phyloP scores from a whole-genome alignment of 352 stramenopile species.

The Aphanomyces astaci region DNA sequence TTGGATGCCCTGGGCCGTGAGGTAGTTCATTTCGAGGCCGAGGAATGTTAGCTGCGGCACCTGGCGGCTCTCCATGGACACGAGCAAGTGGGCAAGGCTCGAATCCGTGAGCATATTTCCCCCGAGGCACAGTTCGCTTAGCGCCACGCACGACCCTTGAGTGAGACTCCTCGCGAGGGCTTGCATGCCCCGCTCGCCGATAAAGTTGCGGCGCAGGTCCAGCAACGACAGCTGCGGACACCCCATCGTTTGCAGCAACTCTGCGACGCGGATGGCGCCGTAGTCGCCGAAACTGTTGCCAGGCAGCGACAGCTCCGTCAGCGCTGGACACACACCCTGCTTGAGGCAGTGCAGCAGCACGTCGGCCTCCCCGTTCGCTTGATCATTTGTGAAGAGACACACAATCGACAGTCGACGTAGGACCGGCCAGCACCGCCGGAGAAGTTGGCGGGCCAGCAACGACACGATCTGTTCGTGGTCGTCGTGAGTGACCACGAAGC shows the following conservation, averaged over 20 bases:
- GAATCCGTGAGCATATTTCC: conserved; percentile 80
- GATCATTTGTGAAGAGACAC: conserved; percentile 81
- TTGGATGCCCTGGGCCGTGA: conserved; percentile 22
- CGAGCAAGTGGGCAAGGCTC: conserved; percentile 74
- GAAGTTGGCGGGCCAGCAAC: conserved; percentile 59
- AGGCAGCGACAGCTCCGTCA: conserved; percentile 71
- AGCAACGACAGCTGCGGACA: conserved; percentile 70
- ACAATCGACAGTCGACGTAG: conserved; percentile 60
- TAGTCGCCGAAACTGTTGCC: conserved; percentile 84
- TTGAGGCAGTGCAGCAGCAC: conserved; percentile 76
- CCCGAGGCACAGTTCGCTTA: conserved; percentile 69
- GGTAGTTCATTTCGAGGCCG: conserved; percentile 24
- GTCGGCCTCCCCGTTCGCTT: conserved; percentile 73
- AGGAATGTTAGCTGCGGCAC: conserved; percentile 49
- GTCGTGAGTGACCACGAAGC: conserved; percentile 80
- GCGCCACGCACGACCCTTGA: conserved; percentile 37
- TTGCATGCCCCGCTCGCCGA: conserved; percentile 62
- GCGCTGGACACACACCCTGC: conserved; percentile 58
- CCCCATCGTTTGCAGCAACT: conserved; percentile 71
- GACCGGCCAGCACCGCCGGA: conserved; percentile 40
- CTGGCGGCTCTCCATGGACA: conserved; percentile 69
- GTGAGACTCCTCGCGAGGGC: neutral
- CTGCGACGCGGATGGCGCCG: conserved; percentile 65
- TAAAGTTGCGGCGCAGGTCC: conserved; percentile 79
- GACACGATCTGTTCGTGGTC: conserved; percentile 82